Base-by-base conservation (phyloP, 108 stramenopile genomes). In the Skeletonema marinoi region DNA sequence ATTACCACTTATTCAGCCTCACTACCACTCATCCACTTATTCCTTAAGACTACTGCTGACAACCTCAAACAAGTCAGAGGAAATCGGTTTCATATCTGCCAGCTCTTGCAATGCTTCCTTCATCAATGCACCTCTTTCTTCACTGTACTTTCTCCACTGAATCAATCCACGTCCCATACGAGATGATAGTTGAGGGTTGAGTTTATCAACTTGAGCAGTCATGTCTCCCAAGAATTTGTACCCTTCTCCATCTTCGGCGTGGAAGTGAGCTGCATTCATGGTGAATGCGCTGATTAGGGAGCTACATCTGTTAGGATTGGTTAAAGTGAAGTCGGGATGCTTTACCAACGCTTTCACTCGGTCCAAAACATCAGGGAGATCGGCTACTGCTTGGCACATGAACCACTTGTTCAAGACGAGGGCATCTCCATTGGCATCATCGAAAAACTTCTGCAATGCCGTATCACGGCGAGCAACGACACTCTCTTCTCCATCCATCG, bases 301-400 rank as follows among this genome's bases (percentile, higher is more conserved):
- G 17, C 90, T 83, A 42, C 85, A 85, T 3, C 90, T 82, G 78
- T 94, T 94, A 14, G 96, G 94, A 84, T 95, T 94, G 46, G 75
- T 85, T 30, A 89, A 33, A n/a, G 64, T 89, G 78, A 96, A 95
- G 19, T 89, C 89, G 9, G 87, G 85, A 79, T 93, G 90, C 38
- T 84, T 66, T 39, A 69, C 70, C 33, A 89, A 66, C 41, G 66
- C 64, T 54, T 74, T 77, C 14, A 86, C 86, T 69, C 66, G 50
- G 19, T 77, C 76, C 10, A 86, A 50, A 4, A 70, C 75, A 51
- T 84, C 85, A 10, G 81, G 87, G 29, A 80, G 39, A 63, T 79
- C 83, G 21, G 83, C 74, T 76, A 59, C 5, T 3, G 88, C 92
- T 85, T 93, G 91, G 32, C 79, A 67, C 41, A 79, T 71, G 54